These are phyloP conservation scores for Pleochaeta shiraiana DNA, from an alignment of 2,329 filamentous ascomycete species.

Conservation along the genomic window DNA sequence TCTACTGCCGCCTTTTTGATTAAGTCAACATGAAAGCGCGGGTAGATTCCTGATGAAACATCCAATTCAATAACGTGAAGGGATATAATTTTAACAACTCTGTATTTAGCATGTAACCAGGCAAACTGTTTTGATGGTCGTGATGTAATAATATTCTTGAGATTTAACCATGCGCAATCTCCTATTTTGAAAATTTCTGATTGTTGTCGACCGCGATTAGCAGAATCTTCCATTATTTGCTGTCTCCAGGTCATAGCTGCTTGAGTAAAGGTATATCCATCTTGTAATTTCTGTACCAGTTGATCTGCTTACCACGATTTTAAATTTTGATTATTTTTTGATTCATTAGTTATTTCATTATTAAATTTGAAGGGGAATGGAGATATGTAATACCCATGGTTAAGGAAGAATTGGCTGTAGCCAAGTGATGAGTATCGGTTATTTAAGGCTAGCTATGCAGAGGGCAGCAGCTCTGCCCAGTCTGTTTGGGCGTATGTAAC, in stretches of 20 bases:
- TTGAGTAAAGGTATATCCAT: neutral
- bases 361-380: too few relatives aligned
- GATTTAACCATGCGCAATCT: neutral
- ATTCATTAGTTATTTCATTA: too few relatives aligned
- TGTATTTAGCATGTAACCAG: neutral
- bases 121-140: neutral
- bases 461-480: neutral
- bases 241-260: neutral
- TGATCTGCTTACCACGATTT: neutral
- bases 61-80: neutral
- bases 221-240: neutral
- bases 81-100: neutral
- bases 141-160: neutral
- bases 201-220: neutral
- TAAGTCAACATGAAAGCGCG: neutral
- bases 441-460: conserved; percentile 2
- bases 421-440: too few relatives aligned
- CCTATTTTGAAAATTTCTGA: neutral
- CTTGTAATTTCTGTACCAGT: neutral
- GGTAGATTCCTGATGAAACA: neutral
- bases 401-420: too few relatives aligned
- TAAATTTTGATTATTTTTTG: too few relatives aligned
- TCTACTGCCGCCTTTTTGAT: neutral
- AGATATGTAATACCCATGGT: too few relatives aligned
- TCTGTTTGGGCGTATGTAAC: neutral